A percentile compares a stretch with the other conserved stretches of the same genome.
Evolutionary conservation across 495 filamentous ascomycete genomes (phyloP).

Genomic region (Penicillium roqueforti): DNA sequence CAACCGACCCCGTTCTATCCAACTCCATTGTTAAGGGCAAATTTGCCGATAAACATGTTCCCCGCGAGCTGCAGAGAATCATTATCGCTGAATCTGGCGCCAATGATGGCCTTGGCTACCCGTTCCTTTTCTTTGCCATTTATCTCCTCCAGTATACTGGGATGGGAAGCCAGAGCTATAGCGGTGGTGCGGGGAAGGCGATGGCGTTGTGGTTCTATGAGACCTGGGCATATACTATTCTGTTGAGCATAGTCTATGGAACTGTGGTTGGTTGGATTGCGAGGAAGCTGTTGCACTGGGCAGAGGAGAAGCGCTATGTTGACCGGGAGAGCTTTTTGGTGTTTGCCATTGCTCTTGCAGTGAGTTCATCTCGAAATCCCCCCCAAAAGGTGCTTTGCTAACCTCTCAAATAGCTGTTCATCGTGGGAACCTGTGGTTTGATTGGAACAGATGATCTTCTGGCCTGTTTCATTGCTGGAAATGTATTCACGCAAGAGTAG

Average conservation of each 20-base stretch:
- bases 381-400: conserved; percentile 10
- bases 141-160: conserved; percentile 76
- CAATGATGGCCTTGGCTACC: conserved; percentile 92
- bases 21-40: conserved; percentile 92
- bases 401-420: conserved; percentile 54
- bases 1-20: conserved; percentile 85
- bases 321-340: conserved; percentile 89
- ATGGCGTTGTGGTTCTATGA: conserved; percentile 83
- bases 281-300: conserved; percentile 77
- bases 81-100: conserved; percentile 88
- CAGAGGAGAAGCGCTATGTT: conserved; percentile 75
- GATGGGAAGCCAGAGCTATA: conserved; percentile 50
- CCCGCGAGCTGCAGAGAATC: conserved; percentile 74
- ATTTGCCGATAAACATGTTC: conserved; percentile 87
- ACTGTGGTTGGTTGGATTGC: conserved; percentile 73
- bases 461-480: conserved; percentile 91
- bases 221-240: conserved; percentile 79
- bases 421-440: conserved; percentile 81
- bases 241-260: conserved; percentile 77
- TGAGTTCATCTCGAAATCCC: conserved; percentile 38
- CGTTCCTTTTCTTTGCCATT: conserved; percentile 80
- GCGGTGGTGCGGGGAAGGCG: conserved; percentile 59
- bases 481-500: conserved; percentile 81
- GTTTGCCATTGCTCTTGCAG: conserved; percentile 78
- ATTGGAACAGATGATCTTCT: conserved; percentile 90